Evolutionary conservation across 192 early-diverging fungal species (phyloP).

Genomic region (Backusella mclennaniae): DNA sequence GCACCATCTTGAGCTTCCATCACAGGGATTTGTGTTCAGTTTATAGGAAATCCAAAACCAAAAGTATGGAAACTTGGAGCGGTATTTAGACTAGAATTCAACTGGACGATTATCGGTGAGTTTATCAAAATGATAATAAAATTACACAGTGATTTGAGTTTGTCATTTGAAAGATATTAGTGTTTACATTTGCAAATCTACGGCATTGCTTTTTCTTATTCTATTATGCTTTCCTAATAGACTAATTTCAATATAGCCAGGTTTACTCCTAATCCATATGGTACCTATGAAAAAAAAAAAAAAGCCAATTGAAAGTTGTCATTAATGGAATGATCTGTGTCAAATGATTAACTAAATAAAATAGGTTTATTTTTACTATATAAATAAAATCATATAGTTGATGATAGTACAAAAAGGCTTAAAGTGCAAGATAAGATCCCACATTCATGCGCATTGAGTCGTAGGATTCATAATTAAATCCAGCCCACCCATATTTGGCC

Average conservation of each 20-base stretch:
- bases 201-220: neutral
- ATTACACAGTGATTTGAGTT: neutral
- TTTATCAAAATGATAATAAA: constrained; percentile 1
- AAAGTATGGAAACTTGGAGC: neutral
- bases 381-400: neutral
- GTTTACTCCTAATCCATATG: neutral
- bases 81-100: neutral
- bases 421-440: neutral
- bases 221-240: neutral
- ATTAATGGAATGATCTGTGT: neutral
- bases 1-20: neutral
- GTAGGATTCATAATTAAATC: neutral
- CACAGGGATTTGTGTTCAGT: neutral
- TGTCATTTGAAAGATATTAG: neutral
- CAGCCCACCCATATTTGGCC: neutral
- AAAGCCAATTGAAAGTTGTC: neutral
- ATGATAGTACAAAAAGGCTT: neutral
- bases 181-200: neutral
- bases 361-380: neutral
- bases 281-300: neutral
- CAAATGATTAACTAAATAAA: neutral
- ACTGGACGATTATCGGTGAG: constrained; percentile 4
- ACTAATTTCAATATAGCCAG: neutral
- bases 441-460: neutral
- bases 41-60: neutral